phyloP scores from a whole-genome alignment of 495 filamentous ascomycete species.

The Penicillium canescens region DNA sequence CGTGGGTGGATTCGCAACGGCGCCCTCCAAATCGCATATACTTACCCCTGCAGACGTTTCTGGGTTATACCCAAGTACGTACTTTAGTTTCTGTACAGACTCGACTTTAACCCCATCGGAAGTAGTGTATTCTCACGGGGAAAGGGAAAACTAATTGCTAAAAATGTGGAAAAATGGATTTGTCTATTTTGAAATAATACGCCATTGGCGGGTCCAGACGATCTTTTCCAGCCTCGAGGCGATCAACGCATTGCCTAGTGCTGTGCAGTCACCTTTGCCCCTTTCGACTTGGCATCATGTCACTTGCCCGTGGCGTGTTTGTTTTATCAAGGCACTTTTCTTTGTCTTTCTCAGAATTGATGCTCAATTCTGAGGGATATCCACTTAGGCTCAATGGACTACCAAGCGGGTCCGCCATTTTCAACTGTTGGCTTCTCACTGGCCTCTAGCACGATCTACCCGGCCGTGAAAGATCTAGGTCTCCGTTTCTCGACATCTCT shows the following conservation, averaged over 20 bases:
- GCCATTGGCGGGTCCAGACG: conserved; percentile 21
- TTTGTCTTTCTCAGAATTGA: neutral
- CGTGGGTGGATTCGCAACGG: conserved; percentile 10
- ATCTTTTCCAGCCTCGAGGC: conserved; percentile 15
- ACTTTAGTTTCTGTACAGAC: neutral
- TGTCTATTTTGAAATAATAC: neutral
- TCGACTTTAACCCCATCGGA: no score
- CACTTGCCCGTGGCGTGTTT: neutral
- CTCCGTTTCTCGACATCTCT: conserved; percentile 15
- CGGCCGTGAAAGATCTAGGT: conserved; percentile 19
- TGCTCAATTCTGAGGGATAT: neutral
- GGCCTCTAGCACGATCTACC: conserved; percentile 18
- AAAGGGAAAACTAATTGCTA: no score
- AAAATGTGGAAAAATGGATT: no score
- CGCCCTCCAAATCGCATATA: conserved; percentile 10
- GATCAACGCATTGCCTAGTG: conserved; percentile 16
- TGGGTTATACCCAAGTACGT: neutral
- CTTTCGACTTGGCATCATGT: conserved; percentile 9
- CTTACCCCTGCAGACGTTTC: conserved; percentile 3
- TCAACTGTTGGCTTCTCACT: conserved; percentile 10
- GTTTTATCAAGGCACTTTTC: no score
- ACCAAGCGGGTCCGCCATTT: neutral
- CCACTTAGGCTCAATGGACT: no score
- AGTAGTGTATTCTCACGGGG: no score
- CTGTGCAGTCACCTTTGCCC: conserved; percentile 11